These are phyloP conservation scores for Cladosporium sp. DNA, from an alignment of 2,329 filamentous ascomycete genomes.

Conservation along the genomic window DNA sequence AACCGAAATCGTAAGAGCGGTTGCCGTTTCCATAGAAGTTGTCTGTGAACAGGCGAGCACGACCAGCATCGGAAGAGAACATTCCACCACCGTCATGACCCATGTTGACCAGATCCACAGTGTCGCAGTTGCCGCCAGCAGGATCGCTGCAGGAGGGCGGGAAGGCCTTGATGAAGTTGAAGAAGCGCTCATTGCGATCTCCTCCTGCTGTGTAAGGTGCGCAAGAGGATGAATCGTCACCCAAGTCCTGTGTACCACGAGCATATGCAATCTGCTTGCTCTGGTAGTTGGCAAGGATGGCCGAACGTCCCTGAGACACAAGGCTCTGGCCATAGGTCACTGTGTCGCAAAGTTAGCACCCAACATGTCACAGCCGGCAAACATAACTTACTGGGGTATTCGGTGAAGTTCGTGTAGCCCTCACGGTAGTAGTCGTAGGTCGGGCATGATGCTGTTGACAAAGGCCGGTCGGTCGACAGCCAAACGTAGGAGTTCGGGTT, in stretches of 20 bases:
- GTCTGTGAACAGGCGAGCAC: conserved; percentile 35
- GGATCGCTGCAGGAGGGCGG: conserved; percentile 25
- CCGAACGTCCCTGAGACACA: conserved; percentile 26
- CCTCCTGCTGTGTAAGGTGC: conserved; percentile 30
- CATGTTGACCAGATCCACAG: conserved; percentile 32
- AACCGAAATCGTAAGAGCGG: conserved; percentile 34
- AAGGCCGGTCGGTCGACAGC: conserved; percentile 29
- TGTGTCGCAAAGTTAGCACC: not conserved
- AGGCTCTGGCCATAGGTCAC: conserved; percentile 30
- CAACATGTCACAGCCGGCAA: no score
- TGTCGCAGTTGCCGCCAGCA: conserved; percentile 27
- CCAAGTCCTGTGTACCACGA: conserved; percentile 31
- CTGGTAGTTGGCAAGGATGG: conserved; percentile 32
- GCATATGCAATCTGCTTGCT: conserved; percentile 33
- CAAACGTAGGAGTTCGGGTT: conserved; percentile 35
- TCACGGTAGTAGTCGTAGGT: conserved; percentile 34
- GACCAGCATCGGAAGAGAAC: conserved; percentile 33
- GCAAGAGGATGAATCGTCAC: conserved; percentile 32
- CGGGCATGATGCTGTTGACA: conserved; percentile 27
- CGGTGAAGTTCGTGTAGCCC: conserved; percentile 30
- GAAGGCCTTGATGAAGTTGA: conserved; percentile 35
- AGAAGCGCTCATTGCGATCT: conserved; percentile 37
- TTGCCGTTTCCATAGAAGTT: conserved; percentile 34
- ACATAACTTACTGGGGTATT: conserved; percentile 19
- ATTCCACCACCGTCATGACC: conserved; percentile 35